phyloP scores from a whole-genome alignment of 805 yeast genomes.

The Wickerhamiella dianesei region DNA sequence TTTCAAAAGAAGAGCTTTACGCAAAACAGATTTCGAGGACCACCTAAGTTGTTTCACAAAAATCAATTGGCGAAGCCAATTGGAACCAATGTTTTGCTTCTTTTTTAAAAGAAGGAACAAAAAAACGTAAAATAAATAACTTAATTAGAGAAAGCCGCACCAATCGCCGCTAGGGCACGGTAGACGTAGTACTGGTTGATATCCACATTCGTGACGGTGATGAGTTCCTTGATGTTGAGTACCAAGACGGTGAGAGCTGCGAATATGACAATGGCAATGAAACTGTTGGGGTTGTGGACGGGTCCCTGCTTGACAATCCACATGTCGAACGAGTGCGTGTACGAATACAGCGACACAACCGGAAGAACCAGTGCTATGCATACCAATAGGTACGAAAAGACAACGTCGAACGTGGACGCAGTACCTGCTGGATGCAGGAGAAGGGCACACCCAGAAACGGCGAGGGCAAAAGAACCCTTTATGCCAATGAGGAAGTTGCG shows the following conservation, averaged over 20 bases:
- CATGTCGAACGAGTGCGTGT: conserved; percentile 14
- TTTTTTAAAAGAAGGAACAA: too few species aligned
- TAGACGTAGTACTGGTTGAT: not conserved
- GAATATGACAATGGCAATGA: conserved; percentile 7
- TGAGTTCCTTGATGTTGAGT: conserved; percentile 10
- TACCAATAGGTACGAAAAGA: conserved; percentile 15
- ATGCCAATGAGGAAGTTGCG: conserved; percentile 21
- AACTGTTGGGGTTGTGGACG: conserved; percentile 13
- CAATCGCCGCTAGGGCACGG: too few species aligned
- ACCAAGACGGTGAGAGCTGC: conserved; percentile 15
- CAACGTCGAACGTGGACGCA: conserved; percentile 1
- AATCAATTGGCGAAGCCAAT: too few species aligned
- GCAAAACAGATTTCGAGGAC: too few species aligned
- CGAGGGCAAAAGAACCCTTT: conserved; percentile 16
- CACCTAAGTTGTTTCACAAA: too few species aligned
- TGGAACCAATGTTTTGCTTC: too few species aligned
- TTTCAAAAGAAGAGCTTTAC: too few species aligned
- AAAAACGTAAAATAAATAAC: too few species aligned
- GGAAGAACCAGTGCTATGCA: conserved; percentile 14
- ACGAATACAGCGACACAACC: conserved; percentile 17
- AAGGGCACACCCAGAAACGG: conserved; percentile 20
- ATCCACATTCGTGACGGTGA: not conserved
- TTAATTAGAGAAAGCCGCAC: too few species aligned
- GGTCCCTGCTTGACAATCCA: conserved; percentile 11
- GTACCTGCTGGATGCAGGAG: conserved; percentile 8